These are phyloP conservation scores for Hypholoma fasciculare DNA, from an alignment of 768 basidiomycete species.

Conservation along the genomic window DNA sequence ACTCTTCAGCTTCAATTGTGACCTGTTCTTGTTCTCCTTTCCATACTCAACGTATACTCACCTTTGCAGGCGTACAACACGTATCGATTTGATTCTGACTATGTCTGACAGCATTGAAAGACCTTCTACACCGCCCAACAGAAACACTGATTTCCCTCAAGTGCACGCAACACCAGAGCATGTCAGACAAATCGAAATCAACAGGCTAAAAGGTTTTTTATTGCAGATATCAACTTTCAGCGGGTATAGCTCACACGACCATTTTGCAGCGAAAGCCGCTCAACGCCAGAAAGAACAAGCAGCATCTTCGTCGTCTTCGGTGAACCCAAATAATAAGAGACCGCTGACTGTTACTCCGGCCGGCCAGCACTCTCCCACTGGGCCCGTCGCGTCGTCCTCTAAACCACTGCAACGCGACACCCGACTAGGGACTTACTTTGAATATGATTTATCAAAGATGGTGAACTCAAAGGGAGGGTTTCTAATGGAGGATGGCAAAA, in stretches of 20 bases:
- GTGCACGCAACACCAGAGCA: conserved; percentile 58
- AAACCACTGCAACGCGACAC: conserved; percentile 69
- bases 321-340: conserved; percentile 76
- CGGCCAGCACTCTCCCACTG: conserved; percentile 58
- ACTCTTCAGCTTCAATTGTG: too few relatives aligned
- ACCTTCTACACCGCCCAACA: conserved; percentile 43
- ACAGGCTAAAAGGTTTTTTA: conserved; percentile 67
- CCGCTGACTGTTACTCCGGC: conserved; percentile 45
- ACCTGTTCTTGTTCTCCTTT: neutral
- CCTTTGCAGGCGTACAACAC: neutral
- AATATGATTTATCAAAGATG: conserved; percentile 97
- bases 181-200: conserved; percentile 71
- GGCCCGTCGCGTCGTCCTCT: conserved; percentile 39
- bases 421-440: conserved; percentile 89
- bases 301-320: conserved; percentile 40
- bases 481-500: conserved; percentile 85
- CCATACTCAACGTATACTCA: neutral
- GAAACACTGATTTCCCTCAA: conserved; percentile 13
- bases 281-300: conserved; percentile 68
- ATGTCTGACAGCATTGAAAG: conserved; percentile 26
- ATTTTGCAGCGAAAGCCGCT: conserved; percentile 64
- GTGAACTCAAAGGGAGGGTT: conserved; percentile 97
- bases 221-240: neutral
- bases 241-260: neutral
- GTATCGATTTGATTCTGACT: neutral